A percentile compares a stretch with the other conserved stretches of the same genome.
These are phyloP conservation scores for Metschnikowia baotianmanensis DNA, from an alignment of 805 yeast species.

Conservation along the genomic window DNA sequence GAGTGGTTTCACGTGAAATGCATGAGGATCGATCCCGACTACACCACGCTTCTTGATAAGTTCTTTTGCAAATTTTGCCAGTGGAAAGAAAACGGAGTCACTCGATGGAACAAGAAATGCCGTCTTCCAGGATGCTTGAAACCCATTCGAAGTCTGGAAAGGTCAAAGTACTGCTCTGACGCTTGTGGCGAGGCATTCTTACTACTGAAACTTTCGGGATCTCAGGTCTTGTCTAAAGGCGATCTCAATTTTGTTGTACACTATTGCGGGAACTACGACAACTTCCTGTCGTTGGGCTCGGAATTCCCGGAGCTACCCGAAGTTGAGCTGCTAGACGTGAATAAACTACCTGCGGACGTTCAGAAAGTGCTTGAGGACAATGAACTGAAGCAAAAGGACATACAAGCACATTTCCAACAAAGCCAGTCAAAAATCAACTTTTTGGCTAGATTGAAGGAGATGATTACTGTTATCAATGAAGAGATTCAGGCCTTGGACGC, in stretches of 20 bases:
- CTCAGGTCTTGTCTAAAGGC: slow-evolving; percentile 16
- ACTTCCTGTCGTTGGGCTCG: slow-evolving; percentile 28
- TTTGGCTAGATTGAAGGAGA: slow-evolving; percentile 34
- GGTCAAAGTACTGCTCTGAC: slow-evolving; percentile 70
- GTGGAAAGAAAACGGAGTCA: slow-evolving; percentile 46
- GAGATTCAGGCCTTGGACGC: slow-evolving; percentile 20
- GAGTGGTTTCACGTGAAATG: slow-evolving; percentile 92
- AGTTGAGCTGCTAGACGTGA: slow-evolving; percentile 24
- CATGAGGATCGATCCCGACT: slow-evolving; percentile 52
- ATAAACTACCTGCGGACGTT: slow-evolving; percentile 19
- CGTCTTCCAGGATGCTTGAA: slow-evolving; percentile 54
- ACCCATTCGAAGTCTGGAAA: slow-evolving; percentile 44
- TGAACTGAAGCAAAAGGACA: slow-evolving; percentile 6
- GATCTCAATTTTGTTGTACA: slow-evolving; percentile 27
- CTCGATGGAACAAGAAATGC: slow-evolving; percentile 78
- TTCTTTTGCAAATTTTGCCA: slow-evolving; percentile 77
- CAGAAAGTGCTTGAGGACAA: slow-evolving; percentile 19
- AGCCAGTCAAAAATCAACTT: slow-evolving; percentile 20
- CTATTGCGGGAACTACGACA: slow-evolving; percentile 22
- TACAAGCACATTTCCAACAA: slow-evolving; percentile 19
- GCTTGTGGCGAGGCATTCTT: slow-evolving; percentile 63
- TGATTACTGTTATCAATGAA: slow-evolving; percentile 39
- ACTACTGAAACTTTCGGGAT: slow-evolving; percentile 24
- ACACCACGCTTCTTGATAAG: slow-evolving; percentile 55
- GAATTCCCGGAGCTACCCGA: slow-evolving; percentile 44